Conservation (phyloP, 768 basidiomycete genomes). For the Cystoderma amianthinum region DNA sequence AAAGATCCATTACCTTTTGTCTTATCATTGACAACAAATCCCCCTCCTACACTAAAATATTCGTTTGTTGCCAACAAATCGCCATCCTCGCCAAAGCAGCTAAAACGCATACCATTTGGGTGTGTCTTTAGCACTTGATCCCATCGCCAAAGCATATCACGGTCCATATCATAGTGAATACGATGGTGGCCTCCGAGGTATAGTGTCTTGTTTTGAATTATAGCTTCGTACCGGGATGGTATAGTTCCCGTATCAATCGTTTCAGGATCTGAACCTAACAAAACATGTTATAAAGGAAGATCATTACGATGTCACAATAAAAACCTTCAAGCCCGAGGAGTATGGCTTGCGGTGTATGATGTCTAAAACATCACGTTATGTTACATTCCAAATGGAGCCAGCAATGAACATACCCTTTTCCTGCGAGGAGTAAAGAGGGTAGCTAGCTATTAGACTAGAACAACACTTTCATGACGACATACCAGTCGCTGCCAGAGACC, state of each 20-base stretch:
- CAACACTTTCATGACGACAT: too few species aligned
- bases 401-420: constrained; percentile 58
- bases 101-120: constrained; percentile 92
- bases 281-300: not conserved
- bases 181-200: constrained; percentile 65
- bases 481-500: constrained; percentile 91
- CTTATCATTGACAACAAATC: constrained; percentile 93
- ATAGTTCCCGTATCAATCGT: constrained; percentile 87
- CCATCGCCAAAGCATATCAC: constrained; percentile 91
- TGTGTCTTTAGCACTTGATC: constrained; percentile 85
- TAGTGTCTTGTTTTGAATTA: constrained; percentile 59
- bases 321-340: constrained; percentile 73
- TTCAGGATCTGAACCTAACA: constrained; percentile 78
- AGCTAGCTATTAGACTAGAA: too few species aligned
- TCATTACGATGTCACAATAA: not conserved
- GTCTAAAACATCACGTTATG: constrained; percentile 43
- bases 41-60: constrained; percentile 92
- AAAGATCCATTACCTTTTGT: constrained; percentile 67
- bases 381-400: not conserved
- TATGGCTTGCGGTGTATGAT: constrained; percentile 85
- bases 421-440: too few species aligned
- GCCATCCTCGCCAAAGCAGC: constrained; percentile 74
- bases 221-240: constrained; percentile 64
- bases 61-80: constrained; percentile 90
- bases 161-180: constrained; percentile 83